Base-by-base conservation (phyloP, 75 land plant genomes). In the Cryptomeria japonica region DNA sequence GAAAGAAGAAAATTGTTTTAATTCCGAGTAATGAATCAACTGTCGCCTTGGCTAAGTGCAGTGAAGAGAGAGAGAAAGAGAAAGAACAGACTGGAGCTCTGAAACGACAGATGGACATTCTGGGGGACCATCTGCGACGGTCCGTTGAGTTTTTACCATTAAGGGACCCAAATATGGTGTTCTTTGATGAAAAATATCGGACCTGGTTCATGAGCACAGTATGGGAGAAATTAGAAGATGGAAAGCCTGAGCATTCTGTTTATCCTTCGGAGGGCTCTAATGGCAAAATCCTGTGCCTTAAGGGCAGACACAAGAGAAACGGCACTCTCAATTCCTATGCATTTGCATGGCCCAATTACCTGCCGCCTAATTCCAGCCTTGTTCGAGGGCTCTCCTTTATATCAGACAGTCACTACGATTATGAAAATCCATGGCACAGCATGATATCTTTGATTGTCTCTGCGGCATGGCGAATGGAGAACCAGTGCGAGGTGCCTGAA, bases 401-500 rank as follows among this genome's bases (percentile, higher is more conserved):
- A 7, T 90, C 95, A 0, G 94, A 96, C 86, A 95, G 91, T 42
- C 91, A 90, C 89, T 98, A 93, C 86, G 92, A 92, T 78, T 98
- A 96, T 87, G 55, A 75, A 44, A 98, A 97, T 84, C 89, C 94
- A 0, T 98, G 96, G 97, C 99, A 98, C 85, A 88, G 94, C 49
- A 83, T 97, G 86, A 88, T 88, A 0, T 91, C 95, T 6, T 28
- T 94, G 46, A 32, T 89, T 13, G 92, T 91, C 1, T 94, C 94
- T 77, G 94, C 88, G n/a, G 89, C 84, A 0, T 98, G 99, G 99
- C 86, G 91, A 37, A 34, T 73, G 49, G 84, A 36, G 31, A 91
- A 91, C 16, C 41, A 19, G 3, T 94, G 93, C 84, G 56, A 34
- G 2, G 28, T 1, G 14, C 95, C 96, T 0, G 36, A 87, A 0